These are phyloP conservation scores for Penicillium robsamsonii DNA, from an alignment of 495 filamentous ascomycete species.

Conservation along the genomic window DNA sequence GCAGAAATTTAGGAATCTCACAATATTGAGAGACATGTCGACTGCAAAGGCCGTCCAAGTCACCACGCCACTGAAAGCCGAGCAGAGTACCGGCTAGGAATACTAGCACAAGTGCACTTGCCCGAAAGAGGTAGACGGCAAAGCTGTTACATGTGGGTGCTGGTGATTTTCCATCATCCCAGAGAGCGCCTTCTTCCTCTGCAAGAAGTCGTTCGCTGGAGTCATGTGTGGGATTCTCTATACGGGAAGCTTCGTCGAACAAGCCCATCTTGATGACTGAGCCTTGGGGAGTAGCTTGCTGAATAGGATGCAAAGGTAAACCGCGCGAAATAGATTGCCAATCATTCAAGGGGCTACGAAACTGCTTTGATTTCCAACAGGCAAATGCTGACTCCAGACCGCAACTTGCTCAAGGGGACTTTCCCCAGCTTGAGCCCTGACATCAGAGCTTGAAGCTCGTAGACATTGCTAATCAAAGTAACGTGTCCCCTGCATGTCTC, in stretches of 20 bases:
- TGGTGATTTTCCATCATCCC: conserved; percentile 6
- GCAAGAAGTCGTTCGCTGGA: conserved; percentile 15
- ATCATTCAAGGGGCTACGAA: not conserved
- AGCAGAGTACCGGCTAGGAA: conserved; percentile 19
- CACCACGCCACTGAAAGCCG: conserved; percentile 28
- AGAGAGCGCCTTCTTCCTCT: conserved; percentile 15
- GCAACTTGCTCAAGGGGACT: conserved; percentile 8
- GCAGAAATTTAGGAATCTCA: conserved; percentile 1
- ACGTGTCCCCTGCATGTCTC: conserved; percentile 24
- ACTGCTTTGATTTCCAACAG: not conserved
- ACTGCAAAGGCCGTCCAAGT: conserved; percentile 20
- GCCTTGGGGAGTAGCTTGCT: not conserved
- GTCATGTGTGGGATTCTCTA: not conserved
- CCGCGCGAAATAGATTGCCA: not conserved
- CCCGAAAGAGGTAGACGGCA: not conserved
- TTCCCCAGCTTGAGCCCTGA: not conserved
- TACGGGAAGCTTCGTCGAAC: not conserved
- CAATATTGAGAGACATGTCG: conserved; percentile 28
- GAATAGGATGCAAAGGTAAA: not conserved
- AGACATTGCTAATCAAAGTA: conserved; percentile 6
- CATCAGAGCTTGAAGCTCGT: not conserved
- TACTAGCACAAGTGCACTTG: conserved; percentile 1
- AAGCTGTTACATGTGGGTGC: not conserved
- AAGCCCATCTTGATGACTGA: conserved; percentile 1
- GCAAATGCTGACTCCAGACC: conserved; percentile 5